Evolutionary conservation across 2,329 filamentous ascomycete genomes (phyloP).

Genomic region (Sporothrix sp.): DNA sequence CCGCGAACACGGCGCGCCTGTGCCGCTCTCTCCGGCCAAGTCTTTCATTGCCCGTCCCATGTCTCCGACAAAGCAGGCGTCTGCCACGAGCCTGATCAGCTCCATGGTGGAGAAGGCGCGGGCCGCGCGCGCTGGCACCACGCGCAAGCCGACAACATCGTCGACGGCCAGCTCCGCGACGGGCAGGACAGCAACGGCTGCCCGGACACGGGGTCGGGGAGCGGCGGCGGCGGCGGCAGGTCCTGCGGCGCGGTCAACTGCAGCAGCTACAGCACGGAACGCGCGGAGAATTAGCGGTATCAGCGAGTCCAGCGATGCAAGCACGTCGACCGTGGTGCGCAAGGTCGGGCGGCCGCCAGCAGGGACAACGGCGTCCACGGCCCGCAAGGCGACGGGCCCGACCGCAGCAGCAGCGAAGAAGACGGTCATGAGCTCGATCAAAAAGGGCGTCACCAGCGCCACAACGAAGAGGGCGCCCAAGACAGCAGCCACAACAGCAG

Average conservation of each 20-base stretch:
- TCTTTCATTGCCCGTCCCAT: conserved; percentile 47
- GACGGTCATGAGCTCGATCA: conserved; percentile 44
- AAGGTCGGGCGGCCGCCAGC: conserved; percentile 29
- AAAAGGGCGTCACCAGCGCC: conserved; percentile 39
- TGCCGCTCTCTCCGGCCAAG: conserved; percentile 44
- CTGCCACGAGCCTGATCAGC: conserved; percentile 38
- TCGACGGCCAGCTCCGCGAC: conserved; percentile 34
- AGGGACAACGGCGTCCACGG: conserved; percentile 24
- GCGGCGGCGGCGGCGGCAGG: conserved; percentile 29
- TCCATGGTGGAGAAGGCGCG: conserved; percentile 54
- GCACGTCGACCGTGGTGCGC: conserved; percentile 54
- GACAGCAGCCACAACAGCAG: conserved; percentile 25
- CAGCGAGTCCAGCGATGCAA: conserved; percentile 55
- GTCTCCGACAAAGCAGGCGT: conserved; percentile 51
- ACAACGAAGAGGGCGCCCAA: conserved; percentile 38
- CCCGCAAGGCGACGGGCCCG: conserved; percentile 28
- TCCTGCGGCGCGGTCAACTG: conserved; percentile 25
- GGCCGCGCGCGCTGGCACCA: conserved; percentile 37
- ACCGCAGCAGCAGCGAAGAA: conserved; percentile 35
- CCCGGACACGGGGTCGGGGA: conserved; percentile 21
- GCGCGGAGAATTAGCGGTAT: conserved; percentile 46
- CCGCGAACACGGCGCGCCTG: conserved; percentile 21
- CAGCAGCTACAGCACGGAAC: conserved; percentile 28
- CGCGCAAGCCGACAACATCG: conserved; percentile 34
- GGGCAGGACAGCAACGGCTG: conserved; percentile 20